Evolutionary conservation across 2,329 filamentous ascomycete species (phyloP).

Genomic region (Ramularia endophylla): DNA sequence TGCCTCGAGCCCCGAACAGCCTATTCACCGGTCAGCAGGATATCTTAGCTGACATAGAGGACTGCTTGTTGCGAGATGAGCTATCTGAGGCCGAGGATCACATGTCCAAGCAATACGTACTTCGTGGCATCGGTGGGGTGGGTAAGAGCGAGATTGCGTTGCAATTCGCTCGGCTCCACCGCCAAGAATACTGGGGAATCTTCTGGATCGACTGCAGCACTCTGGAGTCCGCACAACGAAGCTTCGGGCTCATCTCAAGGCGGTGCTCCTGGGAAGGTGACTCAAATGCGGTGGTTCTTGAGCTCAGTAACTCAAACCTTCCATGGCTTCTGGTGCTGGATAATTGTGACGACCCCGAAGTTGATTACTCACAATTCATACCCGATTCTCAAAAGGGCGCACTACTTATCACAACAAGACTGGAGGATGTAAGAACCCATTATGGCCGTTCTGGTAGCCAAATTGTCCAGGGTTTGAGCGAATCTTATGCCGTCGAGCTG

Average conservation of each 20-base stretch:
- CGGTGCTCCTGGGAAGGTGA: not conserved
- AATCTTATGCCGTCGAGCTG: not conserved
- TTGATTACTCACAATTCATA: not conserved
- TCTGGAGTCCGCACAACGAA: not conserved
- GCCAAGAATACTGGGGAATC: constrained; percentile 4
- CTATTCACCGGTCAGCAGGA: not conserved
- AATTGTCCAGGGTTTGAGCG: not conserved
- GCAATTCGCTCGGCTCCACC: constrained; percentile 1
- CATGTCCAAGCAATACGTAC: not conserved
- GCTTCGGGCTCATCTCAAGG: not conserved
- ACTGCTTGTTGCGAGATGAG: not conserved
- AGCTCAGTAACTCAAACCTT: not conserved
- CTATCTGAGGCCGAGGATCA: too few species aligned
- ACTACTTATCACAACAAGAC: not conserved
- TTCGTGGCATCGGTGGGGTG: constrained; percentile 3
- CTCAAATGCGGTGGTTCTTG: not conserved
- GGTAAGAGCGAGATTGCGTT: constrained; percentile 4
- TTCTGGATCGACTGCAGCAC: constrained; percentile 3
- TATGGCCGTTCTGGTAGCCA: not conserved
- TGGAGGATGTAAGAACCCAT: not conserved
- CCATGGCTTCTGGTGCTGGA: constrained; percentile 3
- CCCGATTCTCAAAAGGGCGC: not conserved
- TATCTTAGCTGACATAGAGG: not conserved
- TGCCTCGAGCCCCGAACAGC: not conserved
- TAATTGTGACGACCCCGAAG: constrained; percentile 2